phyloP scores from a whole-genome alignment of 139 green algal genomes.

The Chlamydomonas sphaeroides region DNA sequence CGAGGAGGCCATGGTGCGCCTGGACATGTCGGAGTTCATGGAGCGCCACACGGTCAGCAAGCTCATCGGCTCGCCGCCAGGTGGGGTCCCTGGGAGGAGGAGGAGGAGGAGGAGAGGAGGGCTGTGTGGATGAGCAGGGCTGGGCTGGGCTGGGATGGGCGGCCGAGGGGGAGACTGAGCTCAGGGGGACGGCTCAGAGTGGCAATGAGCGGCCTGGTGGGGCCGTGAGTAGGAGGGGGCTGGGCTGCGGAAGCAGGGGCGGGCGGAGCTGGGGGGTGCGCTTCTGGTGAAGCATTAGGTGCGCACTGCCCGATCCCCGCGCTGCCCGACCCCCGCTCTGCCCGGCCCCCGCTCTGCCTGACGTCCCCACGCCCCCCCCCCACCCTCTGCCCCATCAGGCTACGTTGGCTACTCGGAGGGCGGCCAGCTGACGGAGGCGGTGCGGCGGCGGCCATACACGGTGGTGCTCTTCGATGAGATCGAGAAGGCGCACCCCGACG shows the following conservation, averaged over 20 bases:
- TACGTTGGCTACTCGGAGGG: conserved; percentile 99
- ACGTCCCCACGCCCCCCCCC: no score
- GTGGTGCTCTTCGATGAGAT: conserved; percentile 99
- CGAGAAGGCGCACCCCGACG: conserved; percentile 99
- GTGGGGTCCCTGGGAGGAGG: conserved; percentile 11
- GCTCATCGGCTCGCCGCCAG: conserved; percentile 97
- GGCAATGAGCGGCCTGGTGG: no score
- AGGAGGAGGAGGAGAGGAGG: neutral
- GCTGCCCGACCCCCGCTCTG: no score
- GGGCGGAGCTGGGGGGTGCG: no score
- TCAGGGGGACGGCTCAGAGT: no score
- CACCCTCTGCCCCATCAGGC: conserved; percentile 50
- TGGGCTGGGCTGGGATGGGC: neutral
- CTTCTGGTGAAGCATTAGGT: no score
- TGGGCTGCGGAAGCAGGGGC: no score
- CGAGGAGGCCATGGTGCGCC: conserved; percentile 96
- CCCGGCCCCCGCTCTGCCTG: no score
- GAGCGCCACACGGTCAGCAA: conserved; percentile 99
- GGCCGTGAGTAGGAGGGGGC: no score
- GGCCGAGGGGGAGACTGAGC: no score
- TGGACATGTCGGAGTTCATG: conserved; percentile 99
- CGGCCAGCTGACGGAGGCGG: conserved; percentile 98
- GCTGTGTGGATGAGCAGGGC: no score
- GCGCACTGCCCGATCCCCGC: no score
- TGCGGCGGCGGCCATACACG: conserved; percentile 95